Base-by-base conservation (phyloP, 176 grass and related monocot genomes). In the Oryza brachyantha region DNA sequence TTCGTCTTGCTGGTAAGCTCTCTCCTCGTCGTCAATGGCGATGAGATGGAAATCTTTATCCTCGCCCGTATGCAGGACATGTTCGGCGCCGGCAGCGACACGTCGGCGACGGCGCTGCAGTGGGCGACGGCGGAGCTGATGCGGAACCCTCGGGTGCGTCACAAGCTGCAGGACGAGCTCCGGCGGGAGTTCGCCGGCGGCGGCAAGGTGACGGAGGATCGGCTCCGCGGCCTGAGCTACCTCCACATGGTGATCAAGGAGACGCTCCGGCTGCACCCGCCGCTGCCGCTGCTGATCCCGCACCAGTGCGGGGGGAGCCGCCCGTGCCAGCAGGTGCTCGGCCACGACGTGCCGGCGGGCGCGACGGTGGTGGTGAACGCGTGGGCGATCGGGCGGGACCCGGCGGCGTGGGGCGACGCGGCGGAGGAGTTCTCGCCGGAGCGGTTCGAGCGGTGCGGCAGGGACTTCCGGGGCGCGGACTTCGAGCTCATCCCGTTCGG, bases 361-460 rank as follows among this genome's bases (percentile, higher is more conserved):
- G 24, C 40, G 0, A 83, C 14, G 69, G 83, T 89, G 72, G 0
- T 89, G 16, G 83, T 92, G 40, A 92, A 89, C 41, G 70, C 69
- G 71, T 92, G 90, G 90, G 86, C 86, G 12, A 75, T 92, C 46
- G 57, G 79, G 26, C 24, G 70, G 59, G 83, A 92, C 59, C 24
- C 78, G 3, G 24, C 32, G 57, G 7, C 50, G 24, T 50, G 82
- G 80, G 66, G 46, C 46, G 5, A 59, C 31, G 40, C 73, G 7
- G 58, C 80, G 0, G 57, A 79, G 28, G 68, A 84, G 29, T 88
- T 84, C 75, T 55, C 60, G 13, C 67, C 80, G 1, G 57, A 79
- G 37, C 37, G 79, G 29, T 88, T 84, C 81, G 10, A 0, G 25
- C 86, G 69, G 27, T 1, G 38, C 7, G 74, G 13, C 7, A 71